Base-by-base conservation (phyloP, 164 flowering plant species). In the Cinnamomum micranthum region DNA sequence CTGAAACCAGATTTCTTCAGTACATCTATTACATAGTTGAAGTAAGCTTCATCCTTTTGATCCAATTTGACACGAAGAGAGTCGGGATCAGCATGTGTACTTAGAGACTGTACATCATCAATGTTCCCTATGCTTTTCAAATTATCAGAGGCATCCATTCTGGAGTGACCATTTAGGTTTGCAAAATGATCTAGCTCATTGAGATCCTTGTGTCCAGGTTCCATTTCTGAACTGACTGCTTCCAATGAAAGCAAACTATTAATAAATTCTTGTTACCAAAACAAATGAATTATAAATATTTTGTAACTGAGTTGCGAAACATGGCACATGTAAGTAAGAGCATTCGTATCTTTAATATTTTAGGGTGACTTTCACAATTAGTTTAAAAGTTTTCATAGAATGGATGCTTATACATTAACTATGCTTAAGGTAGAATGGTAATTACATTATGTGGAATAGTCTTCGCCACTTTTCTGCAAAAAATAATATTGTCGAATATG, bases 1-100 rank as follows among this genome's bases (percentile, higher is more conserved):
- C 77, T 82, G 80, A 90, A 85, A 9, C 93, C 94, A 6, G 94
- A 89, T 50, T 82, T 79, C 73, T 85, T 83, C 41, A 94, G 78
- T 62, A 94, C 79, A 60, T 88, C 86, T 70, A 75, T 88, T 24
- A 92, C 95, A 70, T 84, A 91, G 65, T 86, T 81, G 74, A 88
- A 92, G 17, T 86, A 84, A 20, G 81, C 85, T 75, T 75, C 73
- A 65, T 90, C 87, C 73, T 85, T 84, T 65, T 35, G 68, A 50
- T 87, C 82, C 27, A 87, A 85, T 58, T 77, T 81, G 63, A 82
- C 24, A n/a, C 55, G 79, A 0, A 50, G 65, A 62, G 70, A 69
- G 60, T 77, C 76, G 50, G 35, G 33, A n/a, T 74, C 55, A n/a
- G 63, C 17, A 15, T 75, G n/a, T 58, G 71, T 73, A 14, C 28